These are phyloP conservation scores for Colletotrichum shisoi DNA, from an alignment of 2,329 filamentous ascomycete species.

Conservation along the genomic window DNA sequence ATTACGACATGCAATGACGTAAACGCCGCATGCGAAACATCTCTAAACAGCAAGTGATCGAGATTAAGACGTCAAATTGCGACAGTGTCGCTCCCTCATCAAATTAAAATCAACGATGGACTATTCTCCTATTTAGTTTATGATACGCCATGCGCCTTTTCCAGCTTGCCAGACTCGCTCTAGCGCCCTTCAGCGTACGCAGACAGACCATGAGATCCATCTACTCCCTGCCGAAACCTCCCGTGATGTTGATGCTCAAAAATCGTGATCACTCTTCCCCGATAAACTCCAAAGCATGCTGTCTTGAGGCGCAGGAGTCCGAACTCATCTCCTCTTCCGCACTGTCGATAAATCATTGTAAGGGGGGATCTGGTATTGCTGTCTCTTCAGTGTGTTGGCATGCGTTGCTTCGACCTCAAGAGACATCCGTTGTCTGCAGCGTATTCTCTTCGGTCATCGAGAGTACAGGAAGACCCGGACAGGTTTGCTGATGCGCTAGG, in stretches of 20 bases:
- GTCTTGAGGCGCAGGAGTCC: neutral
- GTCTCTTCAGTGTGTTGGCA: neutral
- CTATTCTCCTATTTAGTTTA: conserved; percentile 10
- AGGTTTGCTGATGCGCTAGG: neutral
- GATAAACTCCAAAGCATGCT: no score
- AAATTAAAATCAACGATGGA: neutral
- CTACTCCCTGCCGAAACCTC: neutral
- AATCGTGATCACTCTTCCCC: neutral
- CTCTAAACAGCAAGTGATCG: no score
- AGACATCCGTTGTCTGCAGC: neutral
- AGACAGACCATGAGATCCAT: neutral
- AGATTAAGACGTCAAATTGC: neutral
- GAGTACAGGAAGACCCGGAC: neutral
- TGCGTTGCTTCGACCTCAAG: neutral
- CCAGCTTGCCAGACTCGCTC: conserved; percentile 4
- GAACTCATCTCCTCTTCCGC: neutral
- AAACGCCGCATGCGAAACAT: no score
- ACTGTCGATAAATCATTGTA: neutral
- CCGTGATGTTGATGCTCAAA: neutral
- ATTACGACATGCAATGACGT: neutral
- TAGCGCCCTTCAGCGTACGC: neutral
- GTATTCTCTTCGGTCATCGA: neutral
- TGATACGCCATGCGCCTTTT: conserved; percentile 22
- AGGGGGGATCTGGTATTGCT: neutral
- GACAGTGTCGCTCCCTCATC: conserved; percentile 6